Conservation (phyloP, 2,329 filamentous ascomycete species). For the Colletotrichum lindemuthianum region DNA sequence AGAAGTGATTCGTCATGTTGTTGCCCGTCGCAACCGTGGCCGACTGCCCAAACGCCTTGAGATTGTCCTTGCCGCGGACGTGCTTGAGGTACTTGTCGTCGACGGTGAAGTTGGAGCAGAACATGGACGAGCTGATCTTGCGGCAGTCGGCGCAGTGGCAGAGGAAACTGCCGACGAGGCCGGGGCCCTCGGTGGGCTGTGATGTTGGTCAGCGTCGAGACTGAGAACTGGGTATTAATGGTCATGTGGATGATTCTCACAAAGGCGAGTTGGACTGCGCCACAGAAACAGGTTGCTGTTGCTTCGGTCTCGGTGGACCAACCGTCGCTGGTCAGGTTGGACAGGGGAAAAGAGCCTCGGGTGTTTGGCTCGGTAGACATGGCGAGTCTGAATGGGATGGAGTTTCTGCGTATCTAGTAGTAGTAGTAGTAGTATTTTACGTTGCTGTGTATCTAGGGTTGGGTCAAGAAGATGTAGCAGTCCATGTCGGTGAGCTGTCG, state of each 20-base stretch:
- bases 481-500: too few species aligned
- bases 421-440: too few species aligned
- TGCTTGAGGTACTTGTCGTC: constrained; percentile 56
- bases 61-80: constrained; percentile 60
- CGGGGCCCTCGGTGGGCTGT: constrained; percentile 56
- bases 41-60: constrained; percentile 56
- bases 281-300: constrained; percentile 69
- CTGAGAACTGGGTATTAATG: background rate
- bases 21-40: constrained; percentile 58
- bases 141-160: constrained; percentile 71
- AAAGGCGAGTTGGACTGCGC: constrained; percentile 63
- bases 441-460: background rate
- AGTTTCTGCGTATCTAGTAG: background rate
- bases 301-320: constrained; percentile 58
- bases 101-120: constrained; percentile 67
- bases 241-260: constrained; percentile 47
- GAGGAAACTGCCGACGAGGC: constrained; percentile 60
- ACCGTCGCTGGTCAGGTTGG: constrained; percentile 51
- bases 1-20: constrained; percentile 71
- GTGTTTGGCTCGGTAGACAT: background rate
- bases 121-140: constrained; percentile 72
- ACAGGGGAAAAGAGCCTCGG: constrained; percentile 45
- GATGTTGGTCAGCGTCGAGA: background rate
- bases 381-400: background rate
- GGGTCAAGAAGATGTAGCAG: too few species aligned